phyloP scores from a whole-genome alignment of 345 rosid genomes.

The Syzygium jambos region DNA sequence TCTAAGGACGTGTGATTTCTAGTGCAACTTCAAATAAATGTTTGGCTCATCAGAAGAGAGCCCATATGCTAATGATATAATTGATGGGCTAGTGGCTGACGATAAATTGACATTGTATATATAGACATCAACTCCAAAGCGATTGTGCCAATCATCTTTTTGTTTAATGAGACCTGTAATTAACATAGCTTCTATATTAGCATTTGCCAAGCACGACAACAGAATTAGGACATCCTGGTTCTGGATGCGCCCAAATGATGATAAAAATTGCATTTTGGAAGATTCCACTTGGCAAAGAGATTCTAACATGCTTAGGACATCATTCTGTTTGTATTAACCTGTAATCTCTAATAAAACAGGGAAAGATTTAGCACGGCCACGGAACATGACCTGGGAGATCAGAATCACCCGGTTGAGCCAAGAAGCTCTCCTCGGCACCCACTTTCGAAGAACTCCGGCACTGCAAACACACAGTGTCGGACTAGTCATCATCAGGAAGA shows the following conservation, averaged over 20 bases:
- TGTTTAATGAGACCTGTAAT: neutral
- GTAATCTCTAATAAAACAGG: neutral
- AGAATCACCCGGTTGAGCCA: neutral
- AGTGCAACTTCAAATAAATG: neutral
- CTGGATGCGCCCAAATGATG: neutral
- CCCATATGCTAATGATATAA: neutral
- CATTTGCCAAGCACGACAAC: neutral
- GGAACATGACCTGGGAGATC: neutral
- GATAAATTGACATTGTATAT: neutral
- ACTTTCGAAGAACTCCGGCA: neutral
- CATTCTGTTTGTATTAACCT: neutral
- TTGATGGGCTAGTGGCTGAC: neutral
- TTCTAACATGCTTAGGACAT: neutral
- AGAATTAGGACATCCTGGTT: neutral
- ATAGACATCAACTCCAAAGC: neutral
- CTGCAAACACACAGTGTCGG: neutral
- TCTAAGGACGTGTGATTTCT: neutral
- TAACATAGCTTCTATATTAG: neutral
- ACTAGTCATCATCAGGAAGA: neutral
- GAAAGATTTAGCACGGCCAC: neutral
- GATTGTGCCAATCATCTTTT: neutral
- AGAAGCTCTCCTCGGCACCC: neutral
- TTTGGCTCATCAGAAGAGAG: neutral
- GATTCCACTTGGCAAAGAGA: neutral
- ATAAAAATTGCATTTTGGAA: neutral